Conservation (phyloP, 345 rosid species). For the Toxicodendron radicans region DNA sequence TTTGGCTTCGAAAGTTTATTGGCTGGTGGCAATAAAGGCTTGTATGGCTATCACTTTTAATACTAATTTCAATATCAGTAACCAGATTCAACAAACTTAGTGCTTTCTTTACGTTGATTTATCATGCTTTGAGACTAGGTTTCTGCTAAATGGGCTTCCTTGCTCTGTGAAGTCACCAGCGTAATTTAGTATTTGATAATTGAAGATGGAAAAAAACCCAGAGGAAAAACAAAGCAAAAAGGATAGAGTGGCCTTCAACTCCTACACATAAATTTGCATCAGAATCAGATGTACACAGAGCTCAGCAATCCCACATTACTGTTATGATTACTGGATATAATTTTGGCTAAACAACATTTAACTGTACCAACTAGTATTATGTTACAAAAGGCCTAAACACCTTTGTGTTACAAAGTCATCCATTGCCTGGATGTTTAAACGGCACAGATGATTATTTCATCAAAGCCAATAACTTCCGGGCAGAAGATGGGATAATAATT, state of each 20-base stretch:
- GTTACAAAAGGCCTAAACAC: slow-evolving; percentile 15
- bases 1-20: too few relatives aligned
- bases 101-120: not conserved
- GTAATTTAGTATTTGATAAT: too few relatives aligned
- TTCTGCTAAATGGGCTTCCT: too few relatives aligned
- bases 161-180: too few relatives aligned
- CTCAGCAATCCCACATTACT: not conserved
- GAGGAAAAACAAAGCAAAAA: not conserved
- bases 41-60: not conserved
- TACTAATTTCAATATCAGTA: not conserved
- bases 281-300: not conserved
- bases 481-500: not conserved
- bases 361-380: slow-evolving; percentile 17
- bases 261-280: not conserved
- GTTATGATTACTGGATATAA: not conserved
- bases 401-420: slow-evolving; percentile 17
- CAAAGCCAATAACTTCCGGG: slow-evolving; percentile 6
- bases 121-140: too few relatives aligned
- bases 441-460: not conserved
- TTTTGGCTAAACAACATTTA: not conserved
- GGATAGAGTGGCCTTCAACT: not conserved
- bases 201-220: too few relatives aligned
- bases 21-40: not conserved
- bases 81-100: not conserved
- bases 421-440: not conserved